Evolutionary conservation across 768 basidiomycete species (phyloP).

Genomic region (Sistotremastrum suecicum): DNA sequence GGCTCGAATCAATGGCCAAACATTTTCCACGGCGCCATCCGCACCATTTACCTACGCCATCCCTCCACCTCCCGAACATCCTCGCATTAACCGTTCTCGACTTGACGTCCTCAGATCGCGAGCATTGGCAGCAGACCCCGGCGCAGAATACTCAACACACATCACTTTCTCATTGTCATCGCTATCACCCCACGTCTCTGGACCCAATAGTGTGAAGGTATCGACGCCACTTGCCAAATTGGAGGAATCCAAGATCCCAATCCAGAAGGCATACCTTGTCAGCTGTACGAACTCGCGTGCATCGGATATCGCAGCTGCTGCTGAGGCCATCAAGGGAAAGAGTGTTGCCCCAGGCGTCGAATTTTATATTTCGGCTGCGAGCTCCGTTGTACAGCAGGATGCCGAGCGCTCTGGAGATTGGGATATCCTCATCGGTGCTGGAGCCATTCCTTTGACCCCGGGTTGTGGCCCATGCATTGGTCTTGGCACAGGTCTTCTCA

Average conservation of each 20-base stretch:
- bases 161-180: conserved; percentile 87
- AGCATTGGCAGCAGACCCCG: conserved; percentile 52
- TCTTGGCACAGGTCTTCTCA: conserved; percentile 79
- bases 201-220: conserved; percentile 95
- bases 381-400: conserved; percentile 82
- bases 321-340: conserved; percentile 71
- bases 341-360: conserved; percentile 81
- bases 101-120: conserved; percentile 47
- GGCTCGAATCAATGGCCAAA: conserved; percentile 58
- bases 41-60: conserved; percentile 32
- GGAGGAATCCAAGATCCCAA: conserved; percentile 54
- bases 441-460: conserved; percentile 85
- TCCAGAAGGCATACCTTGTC: conserved; percentile 96
- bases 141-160: conserved; percentile 73
- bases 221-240: conserved; percentile 88
- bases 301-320: conserved; percentile 88
- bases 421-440: conserved; percentile 72
- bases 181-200: conserved; percentile 89
- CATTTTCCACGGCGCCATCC: conserved; percentile 43
- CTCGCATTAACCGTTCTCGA: conserved; percentile 66
- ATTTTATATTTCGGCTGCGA: conserved; percentile 95
- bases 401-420: conserved; percentile 79
- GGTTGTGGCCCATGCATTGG: conserved; percentile 99
- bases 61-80: conserved; percentile 66
- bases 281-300: conserved; percentile 96